phyloP scores from a whole-genome alignment of 768 basidiomycete species.

The Ephemerocybe angulata region DNA sequence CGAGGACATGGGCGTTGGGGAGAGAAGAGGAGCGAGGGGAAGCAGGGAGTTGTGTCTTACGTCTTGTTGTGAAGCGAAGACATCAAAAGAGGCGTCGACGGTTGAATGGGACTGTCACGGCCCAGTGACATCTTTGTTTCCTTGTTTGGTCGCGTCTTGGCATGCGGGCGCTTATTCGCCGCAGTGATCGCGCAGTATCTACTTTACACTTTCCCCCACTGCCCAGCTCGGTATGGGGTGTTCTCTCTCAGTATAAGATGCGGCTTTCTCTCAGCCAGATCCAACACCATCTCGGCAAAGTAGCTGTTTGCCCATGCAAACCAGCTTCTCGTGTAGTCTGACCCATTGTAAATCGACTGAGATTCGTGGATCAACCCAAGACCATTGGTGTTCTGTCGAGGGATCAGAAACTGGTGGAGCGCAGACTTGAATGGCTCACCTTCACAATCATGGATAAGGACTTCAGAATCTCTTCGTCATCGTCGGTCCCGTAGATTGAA shows the following conservation, averaged over 20 bases:
- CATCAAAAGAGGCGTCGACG: constrained; percentile 11
- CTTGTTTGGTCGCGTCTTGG: neutral
- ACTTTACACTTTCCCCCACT: constrained; percentile 21
- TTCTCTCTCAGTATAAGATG: constrained; percentile 55
- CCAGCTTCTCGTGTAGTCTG: constrained; percentile 67
- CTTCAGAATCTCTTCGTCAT: constrained; percentile 63
- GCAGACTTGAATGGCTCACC: constrained; percentile 36
- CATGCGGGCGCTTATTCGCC: neutral
- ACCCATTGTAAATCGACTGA: constrained; percentile 54
- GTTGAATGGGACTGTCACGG: constrained; percentile 2
- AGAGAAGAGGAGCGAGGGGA: constrained; percentile 10
- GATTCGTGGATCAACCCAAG: constrained; percentile 80
- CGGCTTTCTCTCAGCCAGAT: constrained; percentile 72
- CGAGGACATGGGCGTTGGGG: constrained; percentile 45
- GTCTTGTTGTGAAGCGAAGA: constrained; percentile 5
- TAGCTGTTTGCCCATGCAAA: constrained; percentile 85
- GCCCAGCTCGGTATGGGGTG: constrained; percentile 54
- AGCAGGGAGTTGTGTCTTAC: constrained; percentile 7
- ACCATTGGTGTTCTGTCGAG: constrained; percentile 59
- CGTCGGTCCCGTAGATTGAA: constrained; percentile 69
- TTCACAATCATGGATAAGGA: constrained; percentile 65
- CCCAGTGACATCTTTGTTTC: constrained; percentile 9
- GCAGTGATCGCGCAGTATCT: neutral
- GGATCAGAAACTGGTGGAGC: neutral
- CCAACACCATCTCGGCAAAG: constrained; percentile 79